Percentiles rank a stretch among this genome's conserved stretches.
Evolutionary conservation across 306 rosid genomes (phyloP).

Genomic region (Cyclanthera cordifolia): DNA sequence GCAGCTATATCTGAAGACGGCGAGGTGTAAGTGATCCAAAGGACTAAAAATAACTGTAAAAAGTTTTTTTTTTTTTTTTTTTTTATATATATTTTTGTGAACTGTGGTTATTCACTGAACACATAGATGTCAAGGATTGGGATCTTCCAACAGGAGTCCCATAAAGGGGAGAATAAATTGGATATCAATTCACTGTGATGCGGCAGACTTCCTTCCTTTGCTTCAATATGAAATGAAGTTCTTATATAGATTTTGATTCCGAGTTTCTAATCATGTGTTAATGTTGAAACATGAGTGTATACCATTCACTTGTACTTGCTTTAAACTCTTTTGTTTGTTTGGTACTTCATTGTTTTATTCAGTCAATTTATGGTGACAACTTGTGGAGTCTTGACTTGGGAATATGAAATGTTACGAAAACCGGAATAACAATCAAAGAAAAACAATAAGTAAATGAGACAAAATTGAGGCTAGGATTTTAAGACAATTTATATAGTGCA

Average conservation of each 20-base stretch:
- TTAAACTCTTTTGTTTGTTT: not conserved
- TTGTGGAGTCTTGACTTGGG: not conserved
- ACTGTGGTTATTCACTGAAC: constrained; percentile 57
- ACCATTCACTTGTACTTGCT: not conserved
- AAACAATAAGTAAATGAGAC: too few species aligned
- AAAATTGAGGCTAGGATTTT: too few species aligned
- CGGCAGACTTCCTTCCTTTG: constrained; percentile 40
- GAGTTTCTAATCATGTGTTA: not conserved
- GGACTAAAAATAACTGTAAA: constrained; percentile 46
- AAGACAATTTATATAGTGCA: too few species aligned
- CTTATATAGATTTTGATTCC: not conserved
- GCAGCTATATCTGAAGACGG: constrained; percentile 84
- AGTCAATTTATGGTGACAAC: not conserved
- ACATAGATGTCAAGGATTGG: constrained; percentile 28
- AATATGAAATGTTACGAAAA: too few species aligned
- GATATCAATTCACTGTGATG: constrained; percentile 41
- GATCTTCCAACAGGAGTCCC: constrained; percentile 37
- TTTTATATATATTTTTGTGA: constrained; percentile 42
- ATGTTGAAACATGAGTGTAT: not conserved
- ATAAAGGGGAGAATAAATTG: constrained; percentile 40
- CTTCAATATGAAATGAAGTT: constrained; percentile 1
- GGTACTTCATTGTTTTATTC: not conserved
- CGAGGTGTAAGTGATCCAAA: constrained; percentile 90
- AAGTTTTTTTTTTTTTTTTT: too few species aligned
- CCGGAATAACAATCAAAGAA: too few species aligned